Evolutionary conservation across 352 stramenopile genomes (phyloP).

Genomic region (Phytopythium aichiense): DNA sequence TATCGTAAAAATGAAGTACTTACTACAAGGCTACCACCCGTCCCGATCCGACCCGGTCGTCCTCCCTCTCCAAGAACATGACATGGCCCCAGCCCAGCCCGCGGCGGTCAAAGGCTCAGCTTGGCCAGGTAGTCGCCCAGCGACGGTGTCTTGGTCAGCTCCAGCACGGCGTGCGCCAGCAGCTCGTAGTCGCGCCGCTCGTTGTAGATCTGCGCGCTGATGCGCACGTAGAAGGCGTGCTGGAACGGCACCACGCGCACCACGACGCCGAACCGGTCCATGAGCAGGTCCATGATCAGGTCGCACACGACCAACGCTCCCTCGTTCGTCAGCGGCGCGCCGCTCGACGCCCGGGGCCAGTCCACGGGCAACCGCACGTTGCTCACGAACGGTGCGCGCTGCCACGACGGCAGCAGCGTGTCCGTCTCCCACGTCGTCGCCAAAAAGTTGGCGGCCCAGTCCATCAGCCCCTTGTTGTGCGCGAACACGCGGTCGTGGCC

Average conservation of each 20-base stretch:
- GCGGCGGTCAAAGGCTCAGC: constrained; percentile 41
- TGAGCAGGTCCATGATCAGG: constrained; percentile 76
- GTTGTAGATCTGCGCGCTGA: constrained; percentile 86
- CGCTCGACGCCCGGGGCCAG: constrained; percentile 44
- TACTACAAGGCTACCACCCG: background rate
- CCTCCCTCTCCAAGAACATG: background rate
- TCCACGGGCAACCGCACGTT: constrained; percentile 73
- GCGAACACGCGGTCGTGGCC: constrained; percentile 67
- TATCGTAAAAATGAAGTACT: background rate
- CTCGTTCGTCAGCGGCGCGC: constrained; percentile 49
- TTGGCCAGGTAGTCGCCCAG: constrained; percentile 61
- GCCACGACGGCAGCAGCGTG: constrained; percentile 63
- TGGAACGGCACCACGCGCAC: constrained; percentile 71
- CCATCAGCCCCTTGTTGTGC: constrained; percentile 82
- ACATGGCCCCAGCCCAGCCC: background rate
- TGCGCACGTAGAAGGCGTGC: constrained; percentile 64
- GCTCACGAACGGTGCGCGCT: constrained; percentile 77
- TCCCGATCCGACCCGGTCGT: background rate
- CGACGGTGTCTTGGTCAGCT: constrained; percentile 65
- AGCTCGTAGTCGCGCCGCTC: constrained; percentile 77
- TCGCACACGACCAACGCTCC: constrained; percentile 64
- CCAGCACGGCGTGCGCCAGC: constrained; percentile 63
- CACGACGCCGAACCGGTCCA: constrained; percentile 67
- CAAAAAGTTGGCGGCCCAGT: constrained; percentile 77
- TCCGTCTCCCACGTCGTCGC: constrained; percentile 73